A percentile compares a stretch with the other conserved stretches of the same genome.
These are phyloP conservation scores for Aspergillus sparsus DNA, from an alignment of 495 filamentous ascomycete genomes.

Conservation along the genomic window DNA sequence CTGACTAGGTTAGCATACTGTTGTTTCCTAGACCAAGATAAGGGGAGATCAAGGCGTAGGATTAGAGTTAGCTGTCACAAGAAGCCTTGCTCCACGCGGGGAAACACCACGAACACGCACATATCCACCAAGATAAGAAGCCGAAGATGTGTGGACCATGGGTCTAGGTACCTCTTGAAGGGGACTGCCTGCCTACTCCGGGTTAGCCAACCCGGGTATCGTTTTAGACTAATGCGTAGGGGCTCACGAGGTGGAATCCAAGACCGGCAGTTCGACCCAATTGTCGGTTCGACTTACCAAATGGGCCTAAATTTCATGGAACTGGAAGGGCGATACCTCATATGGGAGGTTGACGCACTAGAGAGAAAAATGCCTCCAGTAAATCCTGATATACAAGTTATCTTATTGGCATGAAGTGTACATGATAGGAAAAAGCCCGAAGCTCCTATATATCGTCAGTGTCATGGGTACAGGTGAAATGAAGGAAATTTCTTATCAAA, in stretches of 20 bases:
- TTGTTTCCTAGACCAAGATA: not conserved
- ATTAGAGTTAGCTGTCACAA: not conserved
- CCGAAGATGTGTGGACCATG: not conserved
- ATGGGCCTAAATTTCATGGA: not conserved
- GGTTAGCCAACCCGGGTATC: not conserved
- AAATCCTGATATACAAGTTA: too few relatives aligned
- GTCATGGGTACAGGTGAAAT: not conserved
- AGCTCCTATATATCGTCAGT: not conserved
- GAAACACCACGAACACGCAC: not conserved
- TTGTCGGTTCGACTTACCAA: not conserved
- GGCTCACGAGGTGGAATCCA: too few relatives aligned
- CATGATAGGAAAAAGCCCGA: not conserved
- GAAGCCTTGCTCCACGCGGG: not conserved
- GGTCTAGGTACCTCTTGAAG: too few relatives aligned
- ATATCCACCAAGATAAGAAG: constrained; percentile 11
- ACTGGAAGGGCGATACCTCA: not conserved
- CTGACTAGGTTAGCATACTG: not conserved
- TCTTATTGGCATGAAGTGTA: not conserved
- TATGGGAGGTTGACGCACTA: not conserved
- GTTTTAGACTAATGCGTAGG: too few relatives aligned
- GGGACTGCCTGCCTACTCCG: constrained; percentile 18
- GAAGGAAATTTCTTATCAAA: constrained; percentile 8
- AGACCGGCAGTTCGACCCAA: too few relatives aligned
- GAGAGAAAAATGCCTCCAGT: not conserved
- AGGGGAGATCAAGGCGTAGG: not conserved